These are phyloP conservation scores for Vachellia pachyceras DNA, from an alignment of 306 rosid genomes.

Conservation along the genomic window DNA sequence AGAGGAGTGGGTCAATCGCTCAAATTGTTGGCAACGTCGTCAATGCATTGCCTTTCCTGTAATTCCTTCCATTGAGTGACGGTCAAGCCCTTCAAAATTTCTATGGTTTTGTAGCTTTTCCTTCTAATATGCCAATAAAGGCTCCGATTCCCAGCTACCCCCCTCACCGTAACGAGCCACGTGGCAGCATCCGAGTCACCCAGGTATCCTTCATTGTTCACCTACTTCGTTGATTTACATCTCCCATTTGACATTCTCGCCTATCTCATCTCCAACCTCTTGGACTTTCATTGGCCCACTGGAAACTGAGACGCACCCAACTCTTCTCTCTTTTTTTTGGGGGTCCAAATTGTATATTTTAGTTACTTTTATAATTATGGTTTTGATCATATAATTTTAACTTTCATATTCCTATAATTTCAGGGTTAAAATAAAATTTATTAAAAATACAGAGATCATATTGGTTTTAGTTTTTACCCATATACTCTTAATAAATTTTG, in stretches of 20 bases:
- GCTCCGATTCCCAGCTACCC: not conserved
- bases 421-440: too few species aligned
- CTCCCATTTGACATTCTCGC: not conserved
- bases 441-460: too few species aligned
- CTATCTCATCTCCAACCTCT: not conserved
- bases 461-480: too few species aligned
- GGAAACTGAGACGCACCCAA: too few species aligned
- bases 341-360: too few species aligned
- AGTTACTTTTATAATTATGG: too few species aligned
- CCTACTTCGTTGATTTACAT: not conserved
- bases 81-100: not conserved
- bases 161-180: not conserved
- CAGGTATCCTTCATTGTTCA: not conserved
- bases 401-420: too few species aligned
- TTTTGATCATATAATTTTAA: too few species aligned
- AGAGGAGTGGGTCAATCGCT: constrained; percentile 3
- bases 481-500: too few species aligned
- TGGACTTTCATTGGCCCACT: not conserved
- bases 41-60: not conserved
- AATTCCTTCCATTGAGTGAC: not conserved
- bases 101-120: too few species aligned
- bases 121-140: not conserved
- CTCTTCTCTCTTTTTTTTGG: too few species aligned
- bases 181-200: not conserved
- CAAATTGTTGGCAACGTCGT: not conserved